These are phyloP conservation scores for Naganishia antarctica DNA, from an alignment of 768 basidiomycete species.

Conservation along the genomic window DNA sequence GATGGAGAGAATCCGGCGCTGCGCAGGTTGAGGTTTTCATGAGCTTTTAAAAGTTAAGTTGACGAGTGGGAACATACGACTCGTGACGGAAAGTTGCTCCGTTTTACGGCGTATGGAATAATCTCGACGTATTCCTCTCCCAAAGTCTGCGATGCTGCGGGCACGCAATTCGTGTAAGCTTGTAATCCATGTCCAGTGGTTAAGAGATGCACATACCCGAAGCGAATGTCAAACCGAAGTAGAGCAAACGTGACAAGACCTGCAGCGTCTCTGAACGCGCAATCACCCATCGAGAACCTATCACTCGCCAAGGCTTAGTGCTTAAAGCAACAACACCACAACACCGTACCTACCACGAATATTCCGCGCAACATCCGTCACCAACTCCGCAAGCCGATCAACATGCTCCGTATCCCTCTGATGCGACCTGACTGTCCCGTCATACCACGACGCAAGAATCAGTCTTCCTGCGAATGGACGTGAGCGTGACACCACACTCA, in stretches of 20 bases:
- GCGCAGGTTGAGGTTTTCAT: neutral
- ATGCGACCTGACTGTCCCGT: slow-evolving; percentile 39
- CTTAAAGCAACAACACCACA: neutral
- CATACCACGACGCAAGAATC: too few relatives aligned
- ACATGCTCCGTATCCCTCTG: slow-evolving; percentile 45
- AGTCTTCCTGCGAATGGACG: too few relatives aligned
- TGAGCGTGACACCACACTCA: neutral
- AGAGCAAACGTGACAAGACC: slow-evolving; percentile 37
- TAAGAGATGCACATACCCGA: slow-evolving; percentile 25
- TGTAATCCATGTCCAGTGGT: too few relatives aligned
- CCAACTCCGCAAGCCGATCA: slow-evolving; percentile 36
- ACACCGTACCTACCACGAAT: slow-evolving; percentile 36
- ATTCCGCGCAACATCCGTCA: slow-evolving; percentile 39
- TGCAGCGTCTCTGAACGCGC: slow-evolving; percentile 37
- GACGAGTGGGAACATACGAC: neutral
- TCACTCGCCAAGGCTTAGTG: too few relatives aligned
- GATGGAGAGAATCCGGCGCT: slow-evolving; percentile 41
- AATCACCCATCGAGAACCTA: slow-evolving; percentile 39
- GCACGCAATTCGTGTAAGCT: neutral
- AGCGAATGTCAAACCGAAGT: slow-evolving; percentile 45
- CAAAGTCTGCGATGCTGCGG: slow-evolving; percentile 40
- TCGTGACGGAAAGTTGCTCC: slow-evolving; percentile 29
- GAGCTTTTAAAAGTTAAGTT: neutral
- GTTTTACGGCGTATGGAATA: slow-evolving; percentile 33
- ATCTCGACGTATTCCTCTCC: slow-evolving; percentile 51